Conservation (phyloP, 495 filamentous ascomycete species). For the Penicillium antarcticum region DNA sequence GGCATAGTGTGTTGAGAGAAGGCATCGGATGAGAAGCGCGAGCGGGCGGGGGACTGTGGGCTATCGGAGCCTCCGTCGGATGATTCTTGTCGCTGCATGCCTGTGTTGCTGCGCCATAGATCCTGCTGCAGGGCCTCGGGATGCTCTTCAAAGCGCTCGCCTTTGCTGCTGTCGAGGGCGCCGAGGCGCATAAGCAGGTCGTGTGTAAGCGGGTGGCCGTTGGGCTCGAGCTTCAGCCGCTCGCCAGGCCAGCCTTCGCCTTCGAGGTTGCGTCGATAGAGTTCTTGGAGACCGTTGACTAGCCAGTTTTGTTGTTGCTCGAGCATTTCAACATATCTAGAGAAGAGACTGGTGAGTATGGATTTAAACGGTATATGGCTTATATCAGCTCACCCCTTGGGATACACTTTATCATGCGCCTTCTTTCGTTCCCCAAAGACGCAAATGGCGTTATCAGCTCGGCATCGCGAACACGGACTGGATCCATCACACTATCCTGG, state of each 20-base stretch:
- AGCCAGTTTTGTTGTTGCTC: slow-evolving; percentile 66
- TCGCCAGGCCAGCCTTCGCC: slow-evolving; percentile 56
- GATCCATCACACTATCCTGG: slow-evolving; percentile 52
- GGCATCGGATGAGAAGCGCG: slow-evolving; percentile 36
- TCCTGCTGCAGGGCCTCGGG: slow-evolving; percentile 51
- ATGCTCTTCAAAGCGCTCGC: slow-evolving; percentile 60
- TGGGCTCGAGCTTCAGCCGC: slow-evolving; percentile 46
- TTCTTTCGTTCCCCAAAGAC: slow-evolving; percentile 62
- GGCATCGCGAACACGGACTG: slow-evolving; percentile 58
- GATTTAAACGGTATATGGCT: slow-evolving; percentile 4
- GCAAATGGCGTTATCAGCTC: slow-evolving; percentile 58
- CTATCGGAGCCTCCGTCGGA: slow-evolving; percentile 51
- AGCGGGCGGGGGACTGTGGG: slow-evolving; percentile 41
- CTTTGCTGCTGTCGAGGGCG: slow-evolving; percentile 47
- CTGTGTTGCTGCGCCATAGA: slow-evolving; percentile 47
- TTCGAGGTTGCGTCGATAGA: slow-evolving; percentile 51
- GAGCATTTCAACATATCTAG: slow-evolving; percentile 68
- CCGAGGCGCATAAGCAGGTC: slow-evolving; percentile 60
- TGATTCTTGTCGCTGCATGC: slow-evolving; percentile 52
- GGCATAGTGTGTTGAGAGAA: slow-evolving; percentile 32
- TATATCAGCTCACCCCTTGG: slow-evolving; percentile 54
- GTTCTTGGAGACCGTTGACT: slow-evolving; percentile 57
- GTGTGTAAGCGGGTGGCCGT: slow-evolving; percentile 63
- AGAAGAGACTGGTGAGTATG: slow-evolving; percentile 4
- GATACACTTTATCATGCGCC: slow-evolving; percentile 61